Evolutionary conservation across 768 basidiomycete species (phyloP).

Genomic region (Collybia sp.): DNA sequence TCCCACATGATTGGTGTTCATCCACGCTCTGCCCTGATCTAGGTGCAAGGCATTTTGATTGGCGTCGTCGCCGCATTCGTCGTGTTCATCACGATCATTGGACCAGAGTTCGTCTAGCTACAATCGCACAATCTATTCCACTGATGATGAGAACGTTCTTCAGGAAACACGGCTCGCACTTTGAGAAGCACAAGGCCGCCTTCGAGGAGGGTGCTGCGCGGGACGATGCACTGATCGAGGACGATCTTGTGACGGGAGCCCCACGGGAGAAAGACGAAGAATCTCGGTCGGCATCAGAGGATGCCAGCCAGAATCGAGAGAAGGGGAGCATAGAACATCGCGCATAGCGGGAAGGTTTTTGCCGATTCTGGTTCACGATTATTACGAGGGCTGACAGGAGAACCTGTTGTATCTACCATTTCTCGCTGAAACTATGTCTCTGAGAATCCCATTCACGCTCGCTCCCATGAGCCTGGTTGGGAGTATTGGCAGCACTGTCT

Average conservation of each 20-base stretch:
- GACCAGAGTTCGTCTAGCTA: conserved; percentile 54
- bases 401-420: no score
- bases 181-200: conserved; percentile 78
- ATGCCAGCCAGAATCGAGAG: no score
- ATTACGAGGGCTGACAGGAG: no score
- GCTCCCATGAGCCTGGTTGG: no score
- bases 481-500: no score
- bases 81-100: conserved; percentile 70
- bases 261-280: no score
- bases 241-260: conserved; percentile 5
- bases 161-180: conserved; percentile 74
- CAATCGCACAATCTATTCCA: neutral
- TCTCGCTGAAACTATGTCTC: no score
- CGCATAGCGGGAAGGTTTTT: no score
- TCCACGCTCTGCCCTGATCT: conserved; percentile 9
- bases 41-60: conserved; percentile 85
- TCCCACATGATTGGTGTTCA: neutral
- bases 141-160: neutral
- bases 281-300: no score
- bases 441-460: no score
- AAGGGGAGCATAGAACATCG: no score
- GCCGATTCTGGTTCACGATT: no score
- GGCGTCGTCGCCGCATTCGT: conserved; percentile 78
- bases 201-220: conserved; percentile 70
- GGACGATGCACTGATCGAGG: conserved; percentile 33